These are phyloP conservation scores for Colletotrichum melonis DNA, from an alignment of 2,329 filamentous ascomycete species.

Conservation along the genomic window DNA sequence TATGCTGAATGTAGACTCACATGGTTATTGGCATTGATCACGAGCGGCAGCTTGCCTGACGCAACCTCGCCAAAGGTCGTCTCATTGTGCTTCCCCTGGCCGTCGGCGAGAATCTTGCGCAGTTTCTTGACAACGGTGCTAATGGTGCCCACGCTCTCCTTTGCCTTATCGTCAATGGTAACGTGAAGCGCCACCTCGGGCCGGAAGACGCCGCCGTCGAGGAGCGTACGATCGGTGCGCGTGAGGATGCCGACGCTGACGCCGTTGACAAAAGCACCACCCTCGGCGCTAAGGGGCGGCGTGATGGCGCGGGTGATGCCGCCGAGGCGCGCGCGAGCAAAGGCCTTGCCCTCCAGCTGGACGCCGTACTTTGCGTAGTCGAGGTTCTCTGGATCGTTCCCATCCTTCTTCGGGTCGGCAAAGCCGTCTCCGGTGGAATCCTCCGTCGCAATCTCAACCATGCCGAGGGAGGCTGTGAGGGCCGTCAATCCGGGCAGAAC, in stretches of 20 bases:
- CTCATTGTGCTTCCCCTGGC: constrained; percentile 46
- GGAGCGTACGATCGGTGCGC: constrained; percentile 47
- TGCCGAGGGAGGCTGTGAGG: constrained; percentile 58
- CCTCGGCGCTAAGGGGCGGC: constrained; percentile 44
- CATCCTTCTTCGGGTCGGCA: constrained; percentile 42
- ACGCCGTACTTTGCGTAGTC: constrained; percentile 54
- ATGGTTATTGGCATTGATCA: constrained; percentile 47
- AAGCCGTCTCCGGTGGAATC: constrained; percentile 58
- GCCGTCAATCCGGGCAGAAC: constrained; percentile 62
- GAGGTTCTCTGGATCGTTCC: constrained; percentile 43
- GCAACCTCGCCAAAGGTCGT: constrained; percentile 50
- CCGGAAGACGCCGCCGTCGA: constrained; percentile 54
- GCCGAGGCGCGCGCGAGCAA: constrained; percentile 53
- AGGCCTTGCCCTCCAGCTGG: constrained; percentile 52
- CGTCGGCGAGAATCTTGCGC: constrained; percentile 48
- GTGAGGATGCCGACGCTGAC: constrained; percentile 56
- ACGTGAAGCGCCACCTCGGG: constrained; percentile 57
- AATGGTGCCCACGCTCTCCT: constrained; percentile 40
- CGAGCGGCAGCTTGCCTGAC: constrained; percentile 50
- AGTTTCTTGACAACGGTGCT: constrained; percentile 46
- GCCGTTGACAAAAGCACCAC: constrained; percentile 48
- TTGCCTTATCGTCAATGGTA: constrained; percentile 48
- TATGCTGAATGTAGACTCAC: background rate
- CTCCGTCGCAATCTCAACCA: constrained; percentile 60
- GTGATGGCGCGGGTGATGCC: constrained; percentile 57